phyloP scores from a whole-genome alignment of 257 asterid genomes.

The Rubia yunnanensis region DNA sequence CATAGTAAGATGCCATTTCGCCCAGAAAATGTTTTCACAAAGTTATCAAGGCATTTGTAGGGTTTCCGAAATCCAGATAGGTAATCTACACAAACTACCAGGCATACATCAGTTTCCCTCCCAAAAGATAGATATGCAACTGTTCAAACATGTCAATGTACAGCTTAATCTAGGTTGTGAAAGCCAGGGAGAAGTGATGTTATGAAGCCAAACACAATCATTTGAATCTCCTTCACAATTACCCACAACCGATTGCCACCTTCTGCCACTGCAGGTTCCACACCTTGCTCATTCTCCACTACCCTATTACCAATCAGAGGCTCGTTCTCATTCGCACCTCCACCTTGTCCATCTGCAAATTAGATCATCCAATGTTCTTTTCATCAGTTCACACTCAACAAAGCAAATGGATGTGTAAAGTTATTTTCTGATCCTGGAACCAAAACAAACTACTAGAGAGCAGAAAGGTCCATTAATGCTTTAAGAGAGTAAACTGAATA shows the following conservation, averaged over 20 bases:
- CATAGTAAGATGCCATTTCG: not conserved
- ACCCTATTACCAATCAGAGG: conserved; percentile 37
- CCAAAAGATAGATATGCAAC: not conserved
- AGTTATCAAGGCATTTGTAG: not conserved
- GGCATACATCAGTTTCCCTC: not conserved
- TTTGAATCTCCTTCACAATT: conserved; percentile 71
- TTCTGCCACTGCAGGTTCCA: conserved; percentile 39
- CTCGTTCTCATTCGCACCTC: conserved; percentile 47
- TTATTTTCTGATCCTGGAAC: not conserved
- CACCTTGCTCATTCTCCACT: conserved; percentile 38
- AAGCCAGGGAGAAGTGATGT: conserved; percentile 94
- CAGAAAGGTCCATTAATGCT: not conserved
- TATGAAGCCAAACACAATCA: conserved; percentile 87
- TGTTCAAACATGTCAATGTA: not conserved
- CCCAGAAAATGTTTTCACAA: not conserved
- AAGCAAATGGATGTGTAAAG: too few relatives aligned
- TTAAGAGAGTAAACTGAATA: not conserved
- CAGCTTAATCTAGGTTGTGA: conserved; percentile 62
- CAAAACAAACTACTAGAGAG: not conserved
- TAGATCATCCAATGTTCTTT: not conserved
- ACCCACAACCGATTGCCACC: conserved; percentile 68
- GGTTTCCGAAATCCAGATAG: not conserved
- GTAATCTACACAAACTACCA: not conserved
- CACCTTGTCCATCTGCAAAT: conserved; percentile 44
- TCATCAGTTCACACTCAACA: not conserved